Base-by-base conservation (phyloP, 2,329 filamentous ascomycete species). In the Penicillium sp. region DNA sequence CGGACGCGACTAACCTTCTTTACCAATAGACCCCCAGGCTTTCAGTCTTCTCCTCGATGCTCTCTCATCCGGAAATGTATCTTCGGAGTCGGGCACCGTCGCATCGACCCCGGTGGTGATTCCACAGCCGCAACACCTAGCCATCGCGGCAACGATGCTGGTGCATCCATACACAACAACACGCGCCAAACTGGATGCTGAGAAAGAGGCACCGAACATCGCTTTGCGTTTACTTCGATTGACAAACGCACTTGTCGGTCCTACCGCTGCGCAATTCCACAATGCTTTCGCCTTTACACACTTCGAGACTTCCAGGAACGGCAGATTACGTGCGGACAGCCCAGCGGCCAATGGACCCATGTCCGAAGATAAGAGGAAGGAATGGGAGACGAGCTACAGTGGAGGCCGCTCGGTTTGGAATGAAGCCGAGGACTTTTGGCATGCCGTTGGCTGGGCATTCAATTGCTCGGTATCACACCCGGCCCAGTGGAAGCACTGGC, bases 371-470 rank as follows among this genome's bases (percentile, higher is more conserved):
- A 81, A 83, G 2, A 77, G 78, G 0, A 82, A 82, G 43, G 74
- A 77, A 9, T 74, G 92, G 34, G 77, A 79, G 40, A 80, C 84
- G 6, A 79, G 81, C 9, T 79, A 91, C 54, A 86, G 87, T 1
- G 83, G 84, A 47, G 77, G 82, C 13, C 81, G 85, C 42, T 87
- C 88, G 29, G 59, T 97, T 1, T 96, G 90, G 85, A 77, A 77
- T 14, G 83, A 84, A n/a, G 90, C 88, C 1, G 86, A 90, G 57
- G 91, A 96, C 68, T 95, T 97, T 66, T 99, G 94, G 91, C 83
- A 86, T 40, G 84, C 90, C 0, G 82, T 94, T 0, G 94, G 93
- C 3, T 97, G 94, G 94, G 89, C 90, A 0, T 92, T 97, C 71
- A 94, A 93, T 69, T 97, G 93, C 75, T 92, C 91, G 48, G 82